phyloP scores from a whole-genome alignment of 345 rosid species.

The Moringa oleifera region DNA sequence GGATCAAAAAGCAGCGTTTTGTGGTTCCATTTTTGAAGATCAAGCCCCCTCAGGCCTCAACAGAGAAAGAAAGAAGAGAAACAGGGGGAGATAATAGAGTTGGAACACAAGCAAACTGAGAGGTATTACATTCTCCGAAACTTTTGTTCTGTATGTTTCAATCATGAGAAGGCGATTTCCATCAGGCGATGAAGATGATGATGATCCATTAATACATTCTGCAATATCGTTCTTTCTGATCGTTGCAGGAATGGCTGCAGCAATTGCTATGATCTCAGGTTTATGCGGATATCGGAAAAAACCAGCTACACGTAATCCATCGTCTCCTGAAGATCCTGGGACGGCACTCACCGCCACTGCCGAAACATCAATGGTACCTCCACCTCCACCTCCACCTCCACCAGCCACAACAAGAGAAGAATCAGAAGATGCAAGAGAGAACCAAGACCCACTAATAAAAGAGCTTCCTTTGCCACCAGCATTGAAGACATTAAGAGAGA shows the following conservation, averaged over 20 bases:
- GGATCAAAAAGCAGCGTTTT: too few species aligned
- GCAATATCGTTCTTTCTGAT: slow-evolving; percentile 19
- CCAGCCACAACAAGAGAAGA: neutral
- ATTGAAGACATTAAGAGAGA: slow-evolving; percentile 20
- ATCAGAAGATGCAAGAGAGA: neutral
- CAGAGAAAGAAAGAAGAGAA: neutral
- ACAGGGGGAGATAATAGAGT: too few species aligned
- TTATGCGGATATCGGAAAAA: slow-evolving; percentile 41
- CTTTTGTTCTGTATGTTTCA: neutral
- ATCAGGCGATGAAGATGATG: slow-evolving; percentile 4
- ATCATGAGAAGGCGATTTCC: slow-evolving; percentile 39
- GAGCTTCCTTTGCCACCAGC: slow-evolving; percentile 46
- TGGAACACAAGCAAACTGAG: neutral
- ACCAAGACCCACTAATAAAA: neutral
- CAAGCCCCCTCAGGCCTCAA: too few species aligned
- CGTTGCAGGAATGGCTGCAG: slow-evolving; percentile 24
- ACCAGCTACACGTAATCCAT: neutral
- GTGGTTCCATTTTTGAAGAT: neutral
- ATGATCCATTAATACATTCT: slow-evolving; percentile 4
- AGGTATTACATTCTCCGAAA: neutral
- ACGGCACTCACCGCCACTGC: neutral
- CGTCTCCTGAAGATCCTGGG: slow-evolving; percentile 2
- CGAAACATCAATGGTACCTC: neutral
- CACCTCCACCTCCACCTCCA: neutral
- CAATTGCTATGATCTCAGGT: slow-evolving; percentile 29